A percentile compares a stretch with the other conserved stretches of the same genome.
These are phyloP conservation scores for Penicillium samsonianum DNA, from an alignment of 495 filamentous ascomycete species.

Conservation along the genomic window DNA sequence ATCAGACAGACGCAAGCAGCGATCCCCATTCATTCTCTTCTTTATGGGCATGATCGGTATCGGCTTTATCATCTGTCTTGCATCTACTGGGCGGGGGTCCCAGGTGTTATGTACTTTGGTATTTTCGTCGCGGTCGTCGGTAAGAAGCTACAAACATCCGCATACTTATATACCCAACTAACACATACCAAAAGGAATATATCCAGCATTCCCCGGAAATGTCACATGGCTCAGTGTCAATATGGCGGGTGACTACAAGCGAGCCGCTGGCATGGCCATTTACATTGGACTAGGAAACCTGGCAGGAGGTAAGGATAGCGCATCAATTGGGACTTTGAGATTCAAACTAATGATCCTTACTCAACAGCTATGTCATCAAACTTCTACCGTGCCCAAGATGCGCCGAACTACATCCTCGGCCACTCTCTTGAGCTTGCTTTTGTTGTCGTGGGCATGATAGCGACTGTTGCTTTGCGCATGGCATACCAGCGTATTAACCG, in stretches of 20 bases:
- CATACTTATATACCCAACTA: background rate
- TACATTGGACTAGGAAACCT: constrained; percentile 76
- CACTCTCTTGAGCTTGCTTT: constrained; percentile 71
- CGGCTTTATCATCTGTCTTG: constrained; percentile 63
- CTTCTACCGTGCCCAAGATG: constrained; percentile 68
- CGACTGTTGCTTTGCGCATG: constrained; percentile 53
- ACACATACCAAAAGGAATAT: constrained; percentile 35
- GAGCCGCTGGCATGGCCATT: constrained; percentile 71
- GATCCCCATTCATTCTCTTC: constrained; percentile 64
- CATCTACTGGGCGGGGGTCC: constrained; percentile 46
- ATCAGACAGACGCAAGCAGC: constrained; percentile 60
- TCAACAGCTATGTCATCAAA: constrained; percentile 67
- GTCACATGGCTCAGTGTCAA: constrained; percentile 75
- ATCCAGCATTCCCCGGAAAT: constrained; percentile 58
- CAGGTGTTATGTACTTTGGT: constrained; percentile 70
- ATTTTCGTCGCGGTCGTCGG: constrained; percentile 71
- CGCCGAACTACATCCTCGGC: constrained; percentile 65
- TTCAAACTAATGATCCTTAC: constrained; percentile 9
- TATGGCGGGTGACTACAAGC: constrained; percentile 68
- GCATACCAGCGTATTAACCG: constrained; percentile 63
- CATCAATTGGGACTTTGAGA: background rate
- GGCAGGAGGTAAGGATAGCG: constrained; percentile 50
- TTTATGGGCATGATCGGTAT: constrained; percentile 61
- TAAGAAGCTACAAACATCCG: constrained; percentile 26
- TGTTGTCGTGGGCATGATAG: constrained; percentile 60